Percentiles rank a stretch among this genome's conserved stretches.
These are phyloP conservation scores for Lentinula edodes DNA, from an alignment of 768 basidiomycete genomes.

Conservation along the genomic window DNA sequence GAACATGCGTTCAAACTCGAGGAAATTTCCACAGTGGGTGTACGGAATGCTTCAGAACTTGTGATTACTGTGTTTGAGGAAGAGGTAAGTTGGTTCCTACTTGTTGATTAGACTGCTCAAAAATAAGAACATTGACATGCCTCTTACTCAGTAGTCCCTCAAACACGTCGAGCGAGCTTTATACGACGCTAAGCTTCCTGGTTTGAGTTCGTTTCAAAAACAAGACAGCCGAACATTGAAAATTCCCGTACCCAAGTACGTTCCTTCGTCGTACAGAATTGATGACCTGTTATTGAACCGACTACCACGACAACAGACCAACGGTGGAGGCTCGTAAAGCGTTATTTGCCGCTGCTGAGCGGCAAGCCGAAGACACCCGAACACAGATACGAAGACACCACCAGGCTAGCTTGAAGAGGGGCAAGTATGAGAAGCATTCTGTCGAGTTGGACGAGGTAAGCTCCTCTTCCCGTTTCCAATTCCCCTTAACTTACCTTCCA, in stretches of 20 bases:
- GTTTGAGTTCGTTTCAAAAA: constrained; percentile 62
- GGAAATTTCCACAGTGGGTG: constrained; percentile 75
- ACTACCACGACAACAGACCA: constrained; percentile 41
- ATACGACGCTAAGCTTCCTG: constrained; percentile 70
- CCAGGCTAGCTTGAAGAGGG: constrained; percentile 59
- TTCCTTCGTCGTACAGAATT: not conserved
- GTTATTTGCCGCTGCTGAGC: constrained; percentile 48
- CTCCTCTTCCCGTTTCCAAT: not conserved
- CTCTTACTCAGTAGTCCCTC: constrained; percentile 49
- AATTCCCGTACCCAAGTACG: constrained; percentile 76
- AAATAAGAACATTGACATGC: not conserved
- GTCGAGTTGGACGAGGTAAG: constrained; percentile 66
- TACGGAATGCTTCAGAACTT: constrained; percentile 70
- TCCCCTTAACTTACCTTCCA: not conserved
- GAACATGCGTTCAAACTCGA: constrained; percentile 44
- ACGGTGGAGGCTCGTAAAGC: constrained; percentile 68
- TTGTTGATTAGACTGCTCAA: not conserved
- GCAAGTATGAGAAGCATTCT: constrained; percentile 64
- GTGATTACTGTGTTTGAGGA: constrained; percentile 77
- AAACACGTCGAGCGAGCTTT: constrained; percentile 73
- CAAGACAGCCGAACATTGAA: constrained; percentile 68
- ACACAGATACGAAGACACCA: constrained; percentile 72
- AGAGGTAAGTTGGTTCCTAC: constrained; percentile 41
- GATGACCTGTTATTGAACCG: not conserved
- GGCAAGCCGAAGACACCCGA: constrained; percentile 70